phyloP scores from a whole-genome alignment of 2,329 filamentous ascomycete species.

The Fusarium albidum region DNA sequence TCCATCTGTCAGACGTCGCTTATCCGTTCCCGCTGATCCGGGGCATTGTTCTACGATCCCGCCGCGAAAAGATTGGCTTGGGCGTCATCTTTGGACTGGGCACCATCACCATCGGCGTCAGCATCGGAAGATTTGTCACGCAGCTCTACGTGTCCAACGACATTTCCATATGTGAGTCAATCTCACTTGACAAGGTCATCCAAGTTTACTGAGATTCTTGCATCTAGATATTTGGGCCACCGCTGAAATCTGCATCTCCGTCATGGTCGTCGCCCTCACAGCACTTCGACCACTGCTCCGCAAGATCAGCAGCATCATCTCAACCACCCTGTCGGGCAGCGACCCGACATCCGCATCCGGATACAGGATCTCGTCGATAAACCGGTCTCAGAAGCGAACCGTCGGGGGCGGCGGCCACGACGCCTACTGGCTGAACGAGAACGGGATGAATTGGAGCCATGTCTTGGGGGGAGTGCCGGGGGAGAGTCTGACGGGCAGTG shows the following conservation, averaged over 20 bases:
- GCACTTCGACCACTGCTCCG: slow-evolving; percentile 19
- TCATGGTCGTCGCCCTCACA: slow-evolving; percentile 26
- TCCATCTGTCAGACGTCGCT: slow-evolving; percentile 19
- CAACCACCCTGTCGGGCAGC: background rate
- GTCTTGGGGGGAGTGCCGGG: background rate
- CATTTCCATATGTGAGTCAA: slow-evolving; percentile 20
- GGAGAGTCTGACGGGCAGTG: slow-evolving; percentile 11
- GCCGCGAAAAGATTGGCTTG: slow-evolving; percentile 33
- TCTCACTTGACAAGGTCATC: background rate
- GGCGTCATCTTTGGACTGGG: slow-evolving; percentile 29
- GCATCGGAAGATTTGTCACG: slow-evolving; percentile 33
- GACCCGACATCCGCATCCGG: background rate
- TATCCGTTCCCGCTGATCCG: slow-evolving; percentile 34
- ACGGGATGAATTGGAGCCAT: background rate
- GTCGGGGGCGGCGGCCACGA: background rate
- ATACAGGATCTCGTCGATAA: background rate
- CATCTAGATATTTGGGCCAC: slow-evolving; percentile 26
- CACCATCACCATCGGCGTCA: slow-evolving; percentile 32
- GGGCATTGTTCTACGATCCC: slow-evolving; percentile 25
- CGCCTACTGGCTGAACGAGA: slow-evolving; percentile 11
- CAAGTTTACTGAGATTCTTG: too few species aligned
- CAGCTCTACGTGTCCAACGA: slow-evolving; percentile 18
- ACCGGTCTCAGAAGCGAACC: background rate
- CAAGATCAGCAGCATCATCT: slow-evolving; percentile 13
- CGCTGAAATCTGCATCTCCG: slow-evolving; percentile 26